Evolutionary conservation across 257 asterid species (phyloP).

Genomic region (Solanum sparsipilum): DNA sequence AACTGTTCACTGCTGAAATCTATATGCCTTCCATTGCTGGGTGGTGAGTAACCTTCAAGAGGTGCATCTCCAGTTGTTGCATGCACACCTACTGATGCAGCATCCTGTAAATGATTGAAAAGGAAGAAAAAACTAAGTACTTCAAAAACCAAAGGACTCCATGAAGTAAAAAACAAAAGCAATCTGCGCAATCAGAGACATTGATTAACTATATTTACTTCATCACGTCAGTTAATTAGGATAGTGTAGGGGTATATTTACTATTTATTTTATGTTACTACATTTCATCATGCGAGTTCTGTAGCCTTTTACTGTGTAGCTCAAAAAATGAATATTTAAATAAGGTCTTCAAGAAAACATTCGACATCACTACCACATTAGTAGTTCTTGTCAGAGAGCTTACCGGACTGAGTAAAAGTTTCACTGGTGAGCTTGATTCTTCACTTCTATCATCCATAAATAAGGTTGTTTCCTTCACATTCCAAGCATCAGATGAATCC

Average conservation of each 20-base stretch:
- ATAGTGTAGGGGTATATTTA: not conserved
- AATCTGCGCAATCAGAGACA: not conserved
- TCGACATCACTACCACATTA: not conserved
- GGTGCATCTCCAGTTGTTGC: constrained; percentile 11
- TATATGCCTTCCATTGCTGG: constrained; percentile 25
- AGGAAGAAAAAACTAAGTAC: not conserved
- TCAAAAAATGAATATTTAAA: not conserved
- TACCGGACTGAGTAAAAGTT: constrained; percentile 32
- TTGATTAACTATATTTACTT: not conserved
- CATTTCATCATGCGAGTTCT: not conserved
- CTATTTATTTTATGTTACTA: not conserved
- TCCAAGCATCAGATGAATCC: not conserved
- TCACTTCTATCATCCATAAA: constrained; percentile 10
- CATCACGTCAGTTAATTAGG: not conserved
- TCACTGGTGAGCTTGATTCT: constrained; percentile 13
- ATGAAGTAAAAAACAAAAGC: not conserved
- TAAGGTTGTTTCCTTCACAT: constrained; percentile 7
- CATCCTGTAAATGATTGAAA: constrained; percentile 23
- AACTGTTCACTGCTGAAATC: constrained; percentile 16
- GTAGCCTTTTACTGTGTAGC: not conserved
- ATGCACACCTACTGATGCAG: constrained; percentile 4
- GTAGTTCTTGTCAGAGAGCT: not conserved
- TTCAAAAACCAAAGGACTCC: constrained; percentile 8
- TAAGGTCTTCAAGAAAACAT: not conserved
- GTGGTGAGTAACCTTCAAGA: constrained; percentile 13